These are phyloP conservation scores for Penicillium sp. DNA, from an alignment of 2,329 filamentous ascomycete genomes.

Conservation along the genomic window DNA sequence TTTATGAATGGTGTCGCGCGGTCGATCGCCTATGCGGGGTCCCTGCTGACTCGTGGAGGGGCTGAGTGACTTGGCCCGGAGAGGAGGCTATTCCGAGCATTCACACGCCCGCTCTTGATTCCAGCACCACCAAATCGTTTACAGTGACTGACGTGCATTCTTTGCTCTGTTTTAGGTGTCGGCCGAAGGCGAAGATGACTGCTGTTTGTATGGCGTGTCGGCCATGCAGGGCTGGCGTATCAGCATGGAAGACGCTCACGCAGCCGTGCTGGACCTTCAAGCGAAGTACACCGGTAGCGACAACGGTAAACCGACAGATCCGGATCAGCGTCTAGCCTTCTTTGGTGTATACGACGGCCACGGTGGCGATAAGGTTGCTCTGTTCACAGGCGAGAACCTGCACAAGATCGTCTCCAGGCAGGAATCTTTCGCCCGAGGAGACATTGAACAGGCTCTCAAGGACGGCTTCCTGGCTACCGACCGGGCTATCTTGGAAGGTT, in stretches of 20 bases:
- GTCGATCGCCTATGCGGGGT: conserved; percentile 27
- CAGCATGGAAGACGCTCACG: conserved; percentile 98
- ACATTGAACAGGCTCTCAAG: conserved; percentile 94
- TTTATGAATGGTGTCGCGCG: not conserved
- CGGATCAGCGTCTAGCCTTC: conserved; percentile 78
- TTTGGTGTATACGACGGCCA: conserved; percentile 98
- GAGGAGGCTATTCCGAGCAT: conserved; percentile 5
- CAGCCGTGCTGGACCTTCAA: conserved; percentile 82
- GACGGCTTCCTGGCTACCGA: conserved; percentile 97
- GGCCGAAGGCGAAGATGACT: conserved; percentile 85
- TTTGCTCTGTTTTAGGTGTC: conserved; percentile 62
- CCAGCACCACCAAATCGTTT: not conserved
- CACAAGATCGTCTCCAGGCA: conserved; percentile 94
- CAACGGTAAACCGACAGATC: conserved; percentile 58
- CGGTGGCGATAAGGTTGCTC: conserved; percentile 91
- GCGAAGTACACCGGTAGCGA: conserved; percentile 51
- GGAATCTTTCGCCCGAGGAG: conserved; percentile 83
- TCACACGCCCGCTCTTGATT: not conserved
- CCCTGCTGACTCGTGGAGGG: conserved; percentile 17
- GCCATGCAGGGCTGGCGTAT: conserved; percentile 99
- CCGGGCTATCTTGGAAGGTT: conserved; percentile 92
- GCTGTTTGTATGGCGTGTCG: conserved; percentile 88
- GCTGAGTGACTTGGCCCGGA: conserved; percentile 4
- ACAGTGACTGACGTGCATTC: conserved; percentile 1
- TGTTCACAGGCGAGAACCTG: conserved; percentile 88